These are phyloP conservation scores for Malus orientalis DNA, from an alignment of 306 rosid genomes.

Conservation along the genomic window DNA sequence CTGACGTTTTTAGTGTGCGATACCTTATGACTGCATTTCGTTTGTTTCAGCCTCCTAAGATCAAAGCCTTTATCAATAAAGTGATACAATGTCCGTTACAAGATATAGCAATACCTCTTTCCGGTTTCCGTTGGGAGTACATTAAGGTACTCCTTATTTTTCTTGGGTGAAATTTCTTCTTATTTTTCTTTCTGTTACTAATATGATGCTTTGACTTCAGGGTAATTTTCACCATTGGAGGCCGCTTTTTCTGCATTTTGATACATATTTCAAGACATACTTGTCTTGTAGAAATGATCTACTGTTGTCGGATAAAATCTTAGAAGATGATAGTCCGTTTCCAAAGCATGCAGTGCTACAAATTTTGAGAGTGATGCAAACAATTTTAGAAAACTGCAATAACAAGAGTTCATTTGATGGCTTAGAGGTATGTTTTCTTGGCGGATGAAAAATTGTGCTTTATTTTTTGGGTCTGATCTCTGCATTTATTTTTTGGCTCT, in stretches of 20 bases:
- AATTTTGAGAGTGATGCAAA: slow-evolving; percentile 91
- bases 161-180: slow-evolving; percentile 4
- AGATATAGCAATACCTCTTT: slow-evolving; percentile 89
- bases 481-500: neutral
- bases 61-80: slow-evolving; percentile 79
- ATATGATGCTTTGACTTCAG: slow-evolving; percentile 37
- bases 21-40: slow-evolving; percentile 13
- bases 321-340: slow-evolving; percentile 76
- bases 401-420: slow-evolving; percentile 93
- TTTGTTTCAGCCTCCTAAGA: slow-evolving; percentile 79
- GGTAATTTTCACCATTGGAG: slow-evolving; percentile 99
- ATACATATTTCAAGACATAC: slow-evolving; percentile 87
- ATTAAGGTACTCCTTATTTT: slow-evolving; percentile 39
- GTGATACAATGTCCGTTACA: slow-evolving; percentile 91
- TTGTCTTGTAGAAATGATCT: slow-evolving; percentile 80
- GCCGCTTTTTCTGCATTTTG: slow-evolving; percentile 83
- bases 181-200: slow-evolving; percentile 4
- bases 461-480: neutral
- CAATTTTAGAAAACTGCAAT: slow-evolving; percentile 80
- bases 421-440: slow-evolving; percentile 61
- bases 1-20: neutral
- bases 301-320: slow-evolving; percentile 64
- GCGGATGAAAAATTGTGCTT: slow-evolving; percentile 5
- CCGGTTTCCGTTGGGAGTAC: slow-evolving; percentile 93
- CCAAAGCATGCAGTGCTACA: slow-evolving; percentile 86